Evolutionary conservation across 2,329 filamentous ascomycete species (phyloP).

Genomic region (Calonectria montana): DNA sequence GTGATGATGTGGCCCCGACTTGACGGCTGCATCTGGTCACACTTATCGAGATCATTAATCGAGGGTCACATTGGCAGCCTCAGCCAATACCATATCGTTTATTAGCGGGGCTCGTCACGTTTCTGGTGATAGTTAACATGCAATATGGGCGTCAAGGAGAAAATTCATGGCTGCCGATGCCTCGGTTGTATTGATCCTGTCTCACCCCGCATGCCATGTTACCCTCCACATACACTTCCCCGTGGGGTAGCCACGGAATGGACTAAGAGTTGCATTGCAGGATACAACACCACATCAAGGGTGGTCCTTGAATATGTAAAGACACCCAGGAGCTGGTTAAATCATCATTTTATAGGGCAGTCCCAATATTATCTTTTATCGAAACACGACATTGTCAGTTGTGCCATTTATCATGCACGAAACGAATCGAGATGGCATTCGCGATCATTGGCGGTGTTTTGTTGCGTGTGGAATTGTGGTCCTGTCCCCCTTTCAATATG

Average conservation of each 20-base stretch:
- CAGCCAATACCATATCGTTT: neutral
- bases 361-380: neutral
- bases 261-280: neutral
- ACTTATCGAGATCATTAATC: neutral
- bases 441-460: conserved; percentile 38
- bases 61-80: neutral
- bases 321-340: neutral
- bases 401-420: conserved; percentile 16
- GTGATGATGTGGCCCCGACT: neutral
- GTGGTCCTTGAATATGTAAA: conserved; percentile 23
- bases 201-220: conserved; percentile 27
- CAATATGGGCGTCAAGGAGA: neutral
- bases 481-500: conserved; percentile 37
- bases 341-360: neutral
- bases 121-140: neutral
- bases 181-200: conserved; percentile 30
- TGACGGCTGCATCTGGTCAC: neutral
- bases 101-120: neutral
- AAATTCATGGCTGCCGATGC: neutral
- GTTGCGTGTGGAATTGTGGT: conserved; percentile 34
- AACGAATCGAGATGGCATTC: conserved; percentile 30
- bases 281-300: neutral
- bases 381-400: neutral
- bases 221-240: conserved; percentile 21
- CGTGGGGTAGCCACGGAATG: conserved; percentile 17